A percentile compares a stretch with the other conserved stretches of the same genome.
phyloP scores from a whole-genome alignment of 345 rosid species.

The Eucalyptus pauciflora region DNA sequence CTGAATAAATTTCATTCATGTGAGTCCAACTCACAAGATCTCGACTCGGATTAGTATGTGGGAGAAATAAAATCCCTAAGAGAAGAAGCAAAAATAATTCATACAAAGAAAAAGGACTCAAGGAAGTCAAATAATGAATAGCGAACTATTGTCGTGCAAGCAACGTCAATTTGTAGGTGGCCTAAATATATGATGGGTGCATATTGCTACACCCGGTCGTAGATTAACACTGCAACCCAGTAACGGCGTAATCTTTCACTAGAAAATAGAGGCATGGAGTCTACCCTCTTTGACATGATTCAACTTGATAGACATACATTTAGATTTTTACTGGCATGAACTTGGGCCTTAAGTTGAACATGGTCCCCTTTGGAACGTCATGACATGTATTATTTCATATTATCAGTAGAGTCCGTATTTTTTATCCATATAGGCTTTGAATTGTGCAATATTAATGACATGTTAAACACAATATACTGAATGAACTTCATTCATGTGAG shows the following conservation, averaged over 20 bases:
- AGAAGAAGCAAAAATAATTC: background rate
- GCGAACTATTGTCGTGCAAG: background rate
- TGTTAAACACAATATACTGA: background rate
- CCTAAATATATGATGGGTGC: background rate
- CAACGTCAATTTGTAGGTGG: background rate
- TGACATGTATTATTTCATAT: too few species aligned
- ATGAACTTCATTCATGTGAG: too few species aligned
- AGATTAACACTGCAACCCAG: background rate
- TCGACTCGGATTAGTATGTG: background rate
- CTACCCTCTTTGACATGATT: background rate
- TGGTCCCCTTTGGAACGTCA: too few species aligned
- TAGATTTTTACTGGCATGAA: too few species aligned
- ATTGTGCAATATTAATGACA: background rate
- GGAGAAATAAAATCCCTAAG: background rate
- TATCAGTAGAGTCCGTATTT: too few species aligned
- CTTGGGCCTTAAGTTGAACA: too few species aligned
- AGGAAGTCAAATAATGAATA: background rate
- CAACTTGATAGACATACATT: background rate
- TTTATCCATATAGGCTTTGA: background rate
- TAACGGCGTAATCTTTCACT: background rate
- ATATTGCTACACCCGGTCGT: accelerated
- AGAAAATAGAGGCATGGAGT: background rate
- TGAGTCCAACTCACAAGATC: too few species aligned
- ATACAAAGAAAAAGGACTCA: background rate
- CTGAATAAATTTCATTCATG: too few species aligned